Conservation (phyloP, 2,329 filamentous ascomycete genomes). For the Ampelomyces quisqualis region DNA sequence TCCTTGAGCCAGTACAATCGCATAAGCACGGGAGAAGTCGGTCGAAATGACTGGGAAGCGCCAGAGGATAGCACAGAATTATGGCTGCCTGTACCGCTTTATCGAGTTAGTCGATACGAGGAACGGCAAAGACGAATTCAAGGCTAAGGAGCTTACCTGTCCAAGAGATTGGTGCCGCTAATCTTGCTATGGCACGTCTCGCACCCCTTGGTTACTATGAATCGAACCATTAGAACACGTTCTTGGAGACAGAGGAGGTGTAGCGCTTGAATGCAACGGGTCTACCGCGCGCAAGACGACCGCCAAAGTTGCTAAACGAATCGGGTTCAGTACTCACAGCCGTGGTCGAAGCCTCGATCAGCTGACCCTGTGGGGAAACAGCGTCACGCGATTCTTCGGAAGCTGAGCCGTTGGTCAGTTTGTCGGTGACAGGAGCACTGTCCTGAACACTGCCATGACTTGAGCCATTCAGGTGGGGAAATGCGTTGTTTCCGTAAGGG, state of each 20-base stretch:
- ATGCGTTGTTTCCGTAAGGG: constrained; percentile 27
- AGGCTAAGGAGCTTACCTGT: constrained; percentile 31
- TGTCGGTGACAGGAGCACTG: constrained; percentile 12
- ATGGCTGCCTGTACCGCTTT: constrained; percentile 25
- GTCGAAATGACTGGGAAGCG: constrained; percentile 21
- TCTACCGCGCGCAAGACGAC: constrained; percentile 56
- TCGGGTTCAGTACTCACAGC: constrained; percentile 43
- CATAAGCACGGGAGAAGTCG: constrained; percentile 22
- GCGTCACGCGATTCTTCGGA: constrained; percentile 25
- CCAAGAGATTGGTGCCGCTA: constrained; percentile 36
- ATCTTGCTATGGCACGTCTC: constrained; percentile 49
- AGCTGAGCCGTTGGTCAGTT: constrained; percentile 21
- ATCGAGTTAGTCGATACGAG: constrained; percentile 1
- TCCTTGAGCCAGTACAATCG: constrained; percentile 55
- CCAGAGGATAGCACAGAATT: constrained; percentile 19
- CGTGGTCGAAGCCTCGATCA: constrained; percentile 31
- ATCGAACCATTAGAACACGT: constrained; percentile 60
- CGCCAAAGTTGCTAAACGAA: constrained; percentile 54
- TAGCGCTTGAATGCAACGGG: constrained; percentile 33
- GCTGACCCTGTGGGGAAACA: constrained; percentile 28
- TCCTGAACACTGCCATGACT: constrained; percentile 22
- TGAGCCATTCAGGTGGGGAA: constrained; percentile 34
- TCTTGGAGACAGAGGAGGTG: constrained; percentile 38
- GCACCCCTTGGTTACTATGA: constrained; percentile 53
- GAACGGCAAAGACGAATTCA: background rate